Evolutionary conservation across 2,329 filamentous ascomycete species (phyloP).

Genomic region (Lecanicillium sp.): DNA sequence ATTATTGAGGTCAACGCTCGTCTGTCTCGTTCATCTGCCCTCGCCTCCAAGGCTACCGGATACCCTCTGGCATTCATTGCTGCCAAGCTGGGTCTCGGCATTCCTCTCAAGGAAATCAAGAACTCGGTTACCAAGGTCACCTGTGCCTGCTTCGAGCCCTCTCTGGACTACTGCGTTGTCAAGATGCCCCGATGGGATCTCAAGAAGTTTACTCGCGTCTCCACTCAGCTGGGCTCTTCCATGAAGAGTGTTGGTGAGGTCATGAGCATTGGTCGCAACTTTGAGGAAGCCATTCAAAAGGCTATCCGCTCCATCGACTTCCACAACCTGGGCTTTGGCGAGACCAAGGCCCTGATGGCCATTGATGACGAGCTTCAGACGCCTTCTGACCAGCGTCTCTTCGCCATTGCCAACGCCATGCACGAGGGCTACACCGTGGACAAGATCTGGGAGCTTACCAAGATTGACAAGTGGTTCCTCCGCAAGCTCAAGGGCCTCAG

Average conservation of each 20-base stretch:
- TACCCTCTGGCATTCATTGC: constrained; percentile 96
- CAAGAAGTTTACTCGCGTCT: constrained; percentile 97
- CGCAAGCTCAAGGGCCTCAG: constrained; percentile 84
- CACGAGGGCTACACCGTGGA: constrained; percentile 86
- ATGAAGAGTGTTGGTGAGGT: constrained; percentile 99
- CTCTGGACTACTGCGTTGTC: constrained; percentile 94
- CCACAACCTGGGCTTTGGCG: constrained; percentile 90
- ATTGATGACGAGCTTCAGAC: constrained; percentile 96
- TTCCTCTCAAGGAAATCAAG: constrained; percentile 90
- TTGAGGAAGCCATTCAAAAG: constrained; percentile 98
- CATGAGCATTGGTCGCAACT: constrained; percentile 94
- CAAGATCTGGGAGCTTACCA: constrained; percentile 96
- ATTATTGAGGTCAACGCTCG: constrained; percentile 99
- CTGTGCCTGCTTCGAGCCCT: constrained; percentile 96
- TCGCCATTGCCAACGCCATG: constrained; percentile 98
- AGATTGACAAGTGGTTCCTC: constrained; percentile 98
- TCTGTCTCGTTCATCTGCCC: constrained; percentile 86
- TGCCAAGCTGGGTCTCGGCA: constrained; percentile 89
- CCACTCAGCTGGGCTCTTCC: constrained; percentile 88
- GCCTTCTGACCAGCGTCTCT: constrained; percentile 92
- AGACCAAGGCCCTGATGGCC: constrained; percentile 86
- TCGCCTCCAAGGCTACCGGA: constrained; percentile 94
- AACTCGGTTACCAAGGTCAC: constrained; percentile 95
- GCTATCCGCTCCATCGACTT: constrained; percentile 93
- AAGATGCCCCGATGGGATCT: constrained; percentile 99